A percentile compares a stretch with the other conserved stretches of the same genome.
These are phyloP conservation scores for Brasenia schreberi DNA, from an alignment of 164 flowering plant species.

Conservation along the genomic window DNA sequence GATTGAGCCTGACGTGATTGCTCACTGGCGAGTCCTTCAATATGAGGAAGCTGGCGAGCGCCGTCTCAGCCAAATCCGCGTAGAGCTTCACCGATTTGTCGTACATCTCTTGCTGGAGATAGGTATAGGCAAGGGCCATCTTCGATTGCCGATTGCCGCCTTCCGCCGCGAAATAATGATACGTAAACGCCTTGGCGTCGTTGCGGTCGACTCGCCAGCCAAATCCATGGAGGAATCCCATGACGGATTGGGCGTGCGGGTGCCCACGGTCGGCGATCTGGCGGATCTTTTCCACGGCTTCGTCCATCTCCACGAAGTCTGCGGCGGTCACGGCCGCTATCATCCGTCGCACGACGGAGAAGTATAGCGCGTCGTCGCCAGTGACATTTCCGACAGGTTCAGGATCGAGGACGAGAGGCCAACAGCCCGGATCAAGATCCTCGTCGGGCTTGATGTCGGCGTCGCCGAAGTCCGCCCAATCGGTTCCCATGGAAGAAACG, in stretches of 20 bases:
- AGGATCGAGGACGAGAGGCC: conserved; percentile 82
- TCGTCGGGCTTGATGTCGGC: conserved; percentile 43
- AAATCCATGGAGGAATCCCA: conserved; percentile 59
- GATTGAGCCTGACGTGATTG: conserved; percentile 76
- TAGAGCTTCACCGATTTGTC: conserved; percentile 75
- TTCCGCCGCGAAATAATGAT: conserved; percentile 66
- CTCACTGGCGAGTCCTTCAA: conserved; percentile 79
- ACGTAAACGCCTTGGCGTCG: conserved; percentile 47
- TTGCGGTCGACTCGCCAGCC: conserved; percentile 55
- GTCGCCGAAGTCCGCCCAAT: conserved; percentile 75
- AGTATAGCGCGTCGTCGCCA: conserved; percentile 24
- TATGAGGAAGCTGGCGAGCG: conserved; percentile 77
- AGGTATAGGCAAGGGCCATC: conserved; percentile 80
- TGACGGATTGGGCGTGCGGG: conserved; percentile 64
- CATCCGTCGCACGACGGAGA: conserved; percentile 42
- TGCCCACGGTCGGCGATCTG: conserved; percentile 31
- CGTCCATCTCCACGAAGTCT: conserved; percentile 43
- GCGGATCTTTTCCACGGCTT: conserved; percentile 53
- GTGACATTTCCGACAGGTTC: neutral
- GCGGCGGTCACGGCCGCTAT: conserved; percentile 35
- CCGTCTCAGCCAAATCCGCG: conserved; percentile 78
- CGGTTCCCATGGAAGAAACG: conserved; percentile 20
- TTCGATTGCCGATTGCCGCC: conserved; percentile 80
- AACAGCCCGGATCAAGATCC: conserved; percentile 88
- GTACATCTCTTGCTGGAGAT: conserved; percentile 73